These are phyloP conservation scores for Reutealis trisperma DNA, from an alignment of 345 rosid species.

Conservation along the genomic window DNA sequence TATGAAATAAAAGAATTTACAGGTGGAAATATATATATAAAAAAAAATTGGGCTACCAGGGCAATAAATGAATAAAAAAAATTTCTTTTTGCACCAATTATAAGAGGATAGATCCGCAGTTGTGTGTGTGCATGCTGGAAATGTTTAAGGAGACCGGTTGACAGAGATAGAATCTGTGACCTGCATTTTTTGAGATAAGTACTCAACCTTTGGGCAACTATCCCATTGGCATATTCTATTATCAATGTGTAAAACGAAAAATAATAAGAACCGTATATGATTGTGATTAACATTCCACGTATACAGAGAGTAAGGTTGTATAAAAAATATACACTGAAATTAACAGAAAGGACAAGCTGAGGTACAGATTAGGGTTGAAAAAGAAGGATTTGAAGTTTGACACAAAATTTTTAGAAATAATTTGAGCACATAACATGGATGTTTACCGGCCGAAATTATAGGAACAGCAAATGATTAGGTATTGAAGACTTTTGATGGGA, in stretches of 20 bases:
- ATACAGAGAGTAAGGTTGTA: neutral
- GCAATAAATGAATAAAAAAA: too few species aligned
- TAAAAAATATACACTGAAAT: neutral
- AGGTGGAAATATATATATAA: too few species aligned
- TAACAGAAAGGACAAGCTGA: neutral
- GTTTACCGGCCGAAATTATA: neutral
- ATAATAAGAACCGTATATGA: neutral
- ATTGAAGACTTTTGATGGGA: neutral
- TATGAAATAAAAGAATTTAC: too few species aligned
- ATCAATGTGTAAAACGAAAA: neutral
- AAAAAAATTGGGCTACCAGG: too few species aligned
- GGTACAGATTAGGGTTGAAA: neutral
- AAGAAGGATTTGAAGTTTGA: neutral
- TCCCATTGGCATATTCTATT: neutral
- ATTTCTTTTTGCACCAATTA: too few species aligned
- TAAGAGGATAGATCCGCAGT: too few species aligned
- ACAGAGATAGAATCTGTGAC: neutral
- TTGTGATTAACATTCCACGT: too few species aligned
- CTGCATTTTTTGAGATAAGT: neutral
- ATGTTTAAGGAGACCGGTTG: too few species aligned
- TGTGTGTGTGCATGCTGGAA: too few species aligned
- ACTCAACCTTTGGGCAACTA: neutral
- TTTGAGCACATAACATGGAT: neutral
- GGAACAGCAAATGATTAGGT: neutral
- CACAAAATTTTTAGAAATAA: neutral